Conservation (phyloP, 352 stramenopile species). For the Pythium rishiriense region DNA sequence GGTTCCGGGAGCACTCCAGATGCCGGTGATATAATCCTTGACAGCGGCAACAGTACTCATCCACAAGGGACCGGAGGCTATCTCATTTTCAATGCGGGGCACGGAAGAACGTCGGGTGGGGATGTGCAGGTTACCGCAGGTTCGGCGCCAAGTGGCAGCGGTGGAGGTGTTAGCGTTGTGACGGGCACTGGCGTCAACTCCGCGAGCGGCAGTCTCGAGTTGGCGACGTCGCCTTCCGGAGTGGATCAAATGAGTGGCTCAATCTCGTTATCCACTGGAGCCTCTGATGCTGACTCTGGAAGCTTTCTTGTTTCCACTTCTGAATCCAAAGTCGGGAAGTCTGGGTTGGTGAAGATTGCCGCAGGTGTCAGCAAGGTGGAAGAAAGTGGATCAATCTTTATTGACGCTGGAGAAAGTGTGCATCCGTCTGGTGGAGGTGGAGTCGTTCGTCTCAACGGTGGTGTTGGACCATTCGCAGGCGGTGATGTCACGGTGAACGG, state of each 20-base stretch:
- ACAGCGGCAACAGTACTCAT: conserved; percentile 18
- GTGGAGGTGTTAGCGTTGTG: conserved; percentile 5
- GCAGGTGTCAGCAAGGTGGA: neutral
- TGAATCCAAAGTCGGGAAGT: conserved; percentile 3
- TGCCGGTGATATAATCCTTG: neutral
- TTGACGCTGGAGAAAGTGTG: conserved; percentile 6
- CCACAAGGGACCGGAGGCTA: conserved; percentile 3
- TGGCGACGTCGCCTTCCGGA: conserved; percentile 12
- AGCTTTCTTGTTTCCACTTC: conserved; percentile 17
- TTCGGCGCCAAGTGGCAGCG: neutral
- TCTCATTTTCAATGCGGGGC: neutral
- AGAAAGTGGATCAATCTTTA: conserved; percentile 11
- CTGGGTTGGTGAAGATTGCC: conserved; percentile 8
- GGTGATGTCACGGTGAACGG: conserved; percentile 4
- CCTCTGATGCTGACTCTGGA: conserved; percentile 19
- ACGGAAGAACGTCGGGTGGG: conserved; percentile 8
- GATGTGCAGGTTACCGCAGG: conserved; percentile 9
- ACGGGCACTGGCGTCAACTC: conserved; percentile 9
- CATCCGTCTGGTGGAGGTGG: conserved; percentile 5
- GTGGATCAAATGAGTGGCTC: conserved; percentile 13
- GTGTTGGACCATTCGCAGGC: neutral
- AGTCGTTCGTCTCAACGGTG: neutral
- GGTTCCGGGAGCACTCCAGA: neutral
- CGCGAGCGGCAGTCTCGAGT: conserved; percentile 14
- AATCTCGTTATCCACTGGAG: conserved; percentile 18